phyloP scores from a whole-genome alignment of 2,329 filamentous ascomycete genomes.

The Aureobasidium sp. region DNA sequence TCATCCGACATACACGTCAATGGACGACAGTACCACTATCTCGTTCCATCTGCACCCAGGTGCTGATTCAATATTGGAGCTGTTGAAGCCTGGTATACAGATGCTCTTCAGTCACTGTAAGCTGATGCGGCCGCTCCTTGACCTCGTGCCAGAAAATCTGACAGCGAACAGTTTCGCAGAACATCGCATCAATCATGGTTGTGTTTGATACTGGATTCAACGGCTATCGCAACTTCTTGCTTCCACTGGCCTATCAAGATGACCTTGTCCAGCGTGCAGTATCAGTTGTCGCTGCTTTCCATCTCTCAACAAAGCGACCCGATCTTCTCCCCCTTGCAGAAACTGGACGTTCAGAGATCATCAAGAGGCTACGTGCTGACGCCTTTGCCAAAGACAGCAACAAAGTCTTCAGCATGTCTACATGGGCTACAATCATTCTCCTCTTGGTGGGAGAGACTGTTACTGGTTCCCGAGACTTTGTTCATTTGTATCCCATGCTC shows the following conservation, averaged over 20 bases:
- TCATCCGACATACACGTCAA: neutral
- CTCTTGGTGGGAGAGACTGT: slow-evolving; percentile 38
- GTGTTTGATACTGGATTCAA: slow-evolving; percentile 32
- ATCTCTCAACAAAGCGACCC: slow-evolving; percentile 30
- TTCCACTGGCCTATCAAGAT: slow-evolving; percentile 36
- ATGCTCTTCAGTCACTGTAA: slow-evolving; percentile 11
- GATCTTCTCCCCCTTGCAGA: slow-evolving; percentile 30
- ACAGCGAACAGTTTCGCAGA: slow-evolving; percentile 25
- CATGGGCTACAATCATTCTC: slow-evolving; percentile 34
- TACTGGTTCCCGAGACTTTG: slow-evolving; percentile 35
- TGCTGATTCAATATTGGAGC: neutral
- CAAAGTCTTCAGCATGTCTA: slow-evolving; percentile 33
- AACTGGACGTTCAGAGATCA: slow-evolving; percentile 31
- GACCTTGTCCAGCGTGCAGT: slow-evolving; percentile 32
- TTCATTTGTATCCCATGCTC: slow-evolving; percentile 33
- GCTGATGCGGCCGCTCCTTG: neutral
- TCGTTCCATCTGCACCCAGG: neutral
- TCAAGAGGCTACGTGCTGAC: slow-evolving; percentile 31
- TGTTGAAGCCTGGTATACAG: slow-evolving; percentile 6
- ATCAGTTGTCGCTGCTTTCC: slow-evolving; percentile 35
- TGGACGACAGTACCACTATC: neutral
- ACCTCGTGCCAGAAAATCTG: neutral
- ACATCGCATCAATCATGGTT: slow-evolving; percentile 36
- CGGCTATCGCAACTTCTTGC: slow-evolving; percentile 34
- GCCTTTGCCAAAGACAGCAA: slow-evolving; percentile 25